Evolutionary conservation across 768 basidiomycete genomes (phyloP), one percentile per base, ranked within the genome.

Genomic region (Trametes elegans): DNA sequence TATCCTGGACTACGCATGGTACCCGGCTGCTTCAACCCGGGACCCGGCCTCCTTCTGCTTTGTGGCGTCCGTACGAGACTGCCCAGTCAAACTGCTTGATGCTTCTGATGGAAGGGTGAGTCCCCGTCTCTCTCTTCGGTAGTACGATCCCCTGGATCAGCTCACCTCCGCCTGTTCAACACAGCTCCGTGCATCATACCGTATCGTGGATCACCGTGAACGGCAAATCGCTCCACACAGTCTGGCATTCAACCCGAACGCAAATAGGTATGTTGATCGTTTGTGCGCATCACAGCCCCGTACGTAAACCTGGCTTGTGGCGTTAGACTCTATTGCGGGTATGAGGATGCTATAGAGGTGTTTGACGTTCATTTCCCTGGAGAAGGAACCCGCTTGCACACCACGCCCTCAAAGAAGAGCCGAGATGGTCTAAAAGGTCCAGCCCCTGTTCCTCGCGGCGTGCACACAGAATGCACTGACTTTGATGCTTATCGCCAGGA

Each of bases 151-250:
- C n/a, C 32, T 24, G 29, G 21, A 8, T 24, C 40, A 24, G 21
- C 26, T 34, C 26, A 44, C 27, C 23, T 19, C 38, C 11, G 28
- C 13, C 9, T 32, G 28, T 29, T 23, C 21, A n/a, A 5, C 14
- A 19, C 65, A 97, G 95, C 79, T 92, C 18, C 83, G 95, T 16
- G 96, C 94, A 0, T 94, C 92, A 1, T 98, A 98, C 68, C 77
- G 78, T 35, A 96, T 98, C 34, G 80, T 98, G 9, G 94, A 98
- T 68, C 95, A 98, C 63, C 77, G 88, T n/a, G 96, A 98, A 71
- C 81, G 94, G 28, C 84, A 91, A 49, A 76, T 97, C 35, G 93
- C 92, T 0, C 94, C 96, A 0, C 88, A 93, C 50, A 83, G 83
- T 61, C 74, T 98, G 55, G 78, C 87, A 0, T 98, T 97, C 70